Base-by-base conservation (phyloP, 495 filamentous ascomycete species). In the Bacidia gigantensis region DNA sequence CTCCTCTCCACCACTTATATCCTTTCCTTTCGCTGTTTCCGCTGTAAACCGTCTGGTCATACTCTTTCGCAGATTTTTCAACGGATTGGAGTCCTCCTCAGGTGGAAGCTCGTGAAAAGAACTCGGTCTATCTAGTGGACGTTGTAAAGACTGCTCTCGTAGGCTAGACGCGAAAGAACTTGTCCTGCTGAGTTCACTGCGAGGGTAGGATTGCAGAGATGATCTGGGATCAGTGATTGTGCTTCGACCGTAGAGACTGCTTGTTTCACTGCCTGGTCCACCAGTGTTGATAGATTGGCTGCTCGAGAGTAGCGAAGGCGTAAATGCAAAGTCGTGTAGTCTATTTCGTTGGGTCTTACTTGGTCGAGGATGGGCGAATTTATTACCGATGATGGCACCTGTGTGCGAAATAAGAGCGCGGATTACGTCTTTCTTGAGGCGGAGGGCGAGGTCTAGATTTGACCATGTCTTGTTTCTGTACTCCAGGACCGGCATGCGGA, bases 391-490 rank as follows among this genome's bases (percentile, higher is more conserved):
- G 60, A 98, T 97, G 46, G 93, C 89, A 21, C 89, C 90, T 2
- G 89, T 86, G 65, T 98, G 92, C 25, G 87, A 90, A 60, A 98
- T 89, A 20, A 98, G 75, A 1, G 93, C 93, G 60, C 84, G 83
- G 65, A 94, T 92, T 57, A 96, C 85, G 50, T 93, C 88, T 57
- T 84, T 87, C 74, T 99, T 97, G 43, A 99, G 71, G 18, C 84
- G 82, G 46, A 96, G 70, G 0, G 90, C 89, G 11, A 99, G 78
- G 56, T 99, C 92, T 7, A 97, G 79, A 64, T 97, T 97, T 17
- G 90, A 96, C 92, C 92, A 99, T 10, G 89, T 97, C 69, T 96
- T 97, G 71, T 99, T 97, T 46, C 86, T 77, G 64, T 95, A 97
- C 63, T 99, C 92, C 38, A 99, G 79, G 14, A 84, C 84, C 5